phyloP scores from a whole-genome alignment of 257 asterid genomes.

The Eustoma russellianum region DNA sequence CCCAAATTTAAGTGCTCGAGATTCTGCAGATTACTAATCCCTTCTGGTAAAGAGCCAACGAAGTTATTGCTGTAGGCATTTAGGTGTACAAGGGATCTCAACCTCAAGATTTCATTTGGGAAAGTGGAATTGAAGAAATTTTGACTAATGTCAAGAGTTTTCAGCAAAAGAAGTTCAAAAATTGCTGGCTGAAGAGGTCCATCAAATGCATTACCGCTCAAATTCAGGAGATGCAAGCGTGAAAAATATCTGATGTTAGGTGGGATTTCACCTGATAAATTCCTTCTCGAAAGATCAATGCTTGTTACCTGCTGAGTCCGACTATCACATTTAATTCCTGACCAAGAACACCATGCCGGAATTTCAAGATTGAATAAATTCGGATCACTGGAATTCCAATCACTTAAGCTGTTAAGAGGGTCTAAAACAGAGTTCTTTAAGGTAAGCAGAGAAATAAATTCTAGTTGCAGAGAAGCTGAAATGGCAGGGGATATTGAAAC shows the following conservation, averaged over 20 bases:
- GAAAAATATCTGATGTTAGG: conserved; percentile 31
- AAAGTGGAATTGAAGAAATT: conserved; percentile 61
- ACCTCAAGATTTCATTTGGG: conserved; percentile 49
- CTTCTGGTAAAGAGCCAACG: conserved; percentile 58
- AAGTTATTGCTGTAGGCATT: conserved; percentile 76
- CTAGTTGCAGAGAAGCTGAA: conserved; percentile 28
- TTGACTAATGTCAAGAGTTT: conserved; percentile 56
- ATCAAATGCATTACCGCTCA: conserved; percentile 59
- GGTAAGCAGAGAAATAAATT: conserved; percentile 46
- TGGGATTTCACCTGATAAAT: conserved; percentile 65
- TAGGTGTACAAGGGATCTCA: conserved; percentile 36
- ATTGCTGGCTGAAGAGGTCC: conserved; percentile 49
- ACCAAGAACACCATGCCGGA: conserved; percentile 73
- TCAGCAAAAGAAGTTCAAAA: conserved; percentile 48
- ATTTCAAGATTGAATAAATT: conserved; percentile 24
- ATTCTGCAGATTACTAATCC: conserved; percentile 28
- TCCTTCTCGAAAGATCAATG: conserved; percentile 58
- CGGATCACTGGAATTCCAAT: conserved; percentile 45
- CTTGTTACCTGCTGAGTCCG: conserved; percentile 30
- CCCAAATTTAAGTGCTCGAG: conserved; percentile 85
- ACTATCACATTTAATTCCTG: conserved; percentile 59
- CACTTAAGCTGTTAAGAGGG: conserved; percentile 48
- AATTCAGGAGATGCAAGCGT: conserved; percentile 47
- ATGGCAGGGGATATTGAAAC: conserved; percentile 4
- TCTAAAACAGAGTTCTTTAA: conserved; percentile 55